Evolutionary conservation across 1,139 yeast species (phyloP), one percentile per base, ranked within the genome.

Genomic region (Candida frijolesensis): DNA sequence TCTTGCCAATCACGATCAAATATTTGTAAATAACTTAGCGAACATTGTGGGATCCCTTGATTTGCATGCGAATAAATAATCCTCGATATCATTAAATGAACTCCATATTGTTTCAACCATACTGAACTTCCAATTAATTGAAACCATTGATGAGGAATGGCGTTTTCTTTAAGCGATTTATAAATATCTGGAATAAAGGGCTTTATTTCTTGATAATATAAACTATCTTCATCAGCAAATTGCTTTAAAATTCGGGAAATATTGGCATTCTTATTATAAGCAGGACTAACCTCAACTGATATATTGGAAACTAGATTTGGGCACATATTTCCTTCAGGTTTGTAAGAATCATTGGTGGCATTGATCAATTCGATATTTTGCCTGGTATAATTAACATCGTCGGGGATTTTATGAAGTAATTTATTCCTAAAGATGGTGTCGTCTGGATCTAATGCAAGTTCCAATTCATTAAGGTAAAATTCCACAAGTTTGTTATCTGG

Each of bases 1-100:
- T 74, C 79, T 37, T 68, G 63, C 80, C 79, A 75, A 47, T 72
- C 54, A 46, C 63, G 58, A 54, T 72, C 74, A 56, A 55, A 75
- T 7, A 73, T 44, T 53, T 75, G 78, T 1, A 71, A 74, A 55
- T 70, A 74, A 1, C 65, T 61, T 38, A 73, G 57, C 27, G 76
- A 71, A 10, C 72, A 42, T 10, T 64, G 52, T 1, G 79, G 78
- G 14, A 58, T 54, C 60, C 71, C 58, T 48, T 62, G 62, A 51
- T 68, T 66, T 14, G 48, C 54, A 1, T 70, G 68, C 34, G 68
- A 61, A 56, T 69, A 73, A n/a, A 73, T 52, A 7, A 73, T 54
- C 48, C 79, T 56, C 7, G 75, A 67, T 12, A 71, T 67, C 67
- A 67, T 64, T 48, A 63, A 70, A 55, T 73, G 76, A 1, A 71